Evolutionary conservation across 352 stramenopile genomes (phyloP).

Genomic region (Elongisporangium undulatum): DNA sequence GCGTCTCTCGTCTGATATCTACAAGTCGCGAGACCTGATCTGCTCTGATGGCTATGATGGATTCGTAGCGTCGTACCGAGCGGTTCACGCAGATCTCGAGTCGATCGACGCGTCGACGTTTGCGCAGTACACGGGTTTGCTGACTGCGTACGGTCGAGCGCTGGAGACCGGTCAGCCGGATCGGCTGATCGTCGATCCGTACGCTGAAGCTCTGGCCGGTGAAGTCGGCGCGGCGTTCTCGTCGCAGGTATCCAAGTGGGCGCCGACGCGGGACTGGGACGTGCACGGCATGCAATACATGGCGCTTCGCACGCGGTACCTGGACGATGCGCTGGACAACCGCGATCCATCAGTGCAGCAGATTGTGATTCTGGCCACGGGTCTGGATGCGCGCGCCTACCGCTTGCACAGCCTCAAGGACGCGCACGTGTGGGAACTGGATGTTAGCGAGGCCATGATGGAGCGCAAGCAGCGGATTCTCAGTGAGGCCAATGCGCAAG

Average conservation of each 20-base stretch:
- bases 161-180: constrained; percentile 29
- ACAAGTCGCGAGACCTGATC: background rate
- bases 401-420: constrained; percentile 30
- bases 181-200: constrained; percentile 34
- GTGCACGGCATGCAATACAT: constrained; percentile 21
- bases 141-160: constrained; percentile 33
- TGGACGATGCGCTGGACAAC: constrained; percentile 45
- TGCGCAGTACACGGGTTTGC: constrained; percentile 35
- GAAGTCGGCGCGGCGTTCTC: constrained; percentile 14
- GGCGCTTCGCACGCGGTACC: constrained; percentile 32
- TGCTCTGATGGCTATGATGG: background rate
- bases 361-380: constrained; percentile 45
- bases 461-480: constrained; percentile 39
- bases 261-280: background rate
- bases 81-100: background rate
- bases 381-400: constrained; percentile 48
- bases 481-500: constrained; percentile 12
- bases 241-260: constrained; percentile 15
- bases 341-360: constrained; percentile 35
- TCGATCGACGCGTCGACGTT: constrained; percentile 7
- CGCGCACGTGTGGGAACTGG: constrained; percentile 45
- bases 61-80: background rate
- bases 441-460: constrained; percentile 35
- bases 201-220: constrained; percentile 36
- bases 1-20: background rate